Evolutionary conservation across 371 early-diverging fungal species (phyloP), one percentile per base, ranked within the genome.

Genomic region (Paraphysoderma sedebokerense): DNA sequence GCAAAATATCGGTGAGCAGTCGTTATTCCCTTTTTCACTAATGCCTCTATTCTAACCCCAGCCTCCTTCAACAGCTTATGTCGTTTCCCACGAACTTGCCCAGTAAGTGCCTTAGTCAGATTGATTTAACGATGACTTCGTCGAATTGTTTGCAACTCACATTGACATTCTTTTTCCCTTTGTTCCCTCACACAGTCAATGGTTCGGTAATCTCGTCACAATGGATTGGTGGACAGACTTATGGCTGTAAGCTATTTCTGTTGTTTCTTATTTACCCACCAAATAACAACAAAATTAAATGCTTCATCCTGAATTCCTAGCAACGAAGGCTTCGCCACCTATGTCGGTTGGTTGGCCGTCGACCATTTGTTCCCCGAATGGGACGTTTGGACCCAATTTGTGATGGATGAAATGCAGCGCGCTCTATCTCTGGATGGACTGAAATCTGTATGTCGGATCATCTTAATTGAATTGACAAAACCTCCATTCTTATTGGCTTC

Each of bases 321-420:
- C 34, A 92, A 93, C 66, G 98, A 97, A 67, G 95, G 95, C 22
- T 97, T 95, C 67, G 98, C 95, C 15, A 93, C 95, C 1, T 90
- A 85, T 72, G 82, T 89, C 13, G 90, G 87, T 13, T 74, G 74
- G 58, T 66, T 85, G 51, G 87, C 85, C 22, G 72, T 80, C 26
- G 80, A 85, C 51, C 63, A 81, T 44, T 51, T 89, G 26, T 82
- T 77, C 58, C 85, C 85, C 5, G 20, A 42, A 2, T 39, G 39
- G 39, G 7, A 39, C 39, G 27, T 30, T 17, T 42, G 28, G 28
- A 31, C 31, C 12, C 8, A 20, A 12, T 38, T 38, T 15, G 15
- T 15, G 15, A 17, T 17, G 19, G 6, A 42, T 13, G 42, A 42
- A 28, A 42, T 42, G 42, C 17, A 8, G 2, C 42, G 42, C 8